A percentile compares a stretch with the other conserved stretches of the same genome.
Conservation (phyloP, 2,329 filamentous ascomycete species). For the Metarhizium brunneum region DNA sequence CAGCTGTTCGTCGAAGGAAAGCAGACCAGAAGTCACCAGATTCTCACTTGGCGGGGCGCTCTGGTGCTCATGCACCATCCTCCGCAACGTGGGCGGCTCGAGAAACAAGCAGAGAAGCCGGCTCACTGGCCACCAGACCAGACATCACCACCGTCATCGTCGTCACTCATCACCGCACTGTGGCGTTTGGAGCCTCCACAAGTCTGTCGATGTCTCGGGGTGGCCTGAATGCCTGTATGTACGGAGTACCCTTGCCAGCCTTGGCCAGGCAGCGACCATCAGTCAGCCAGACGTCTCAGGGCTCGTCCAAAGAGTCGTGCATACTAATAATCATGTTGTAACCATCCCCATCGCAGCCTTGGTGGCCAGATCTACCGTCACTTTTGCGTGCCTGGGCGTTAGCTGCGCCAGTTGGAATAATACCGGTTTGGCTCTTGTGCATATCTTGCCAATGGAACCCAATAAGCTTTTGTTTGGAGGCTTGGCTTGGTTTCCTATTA, state of each 20-base stretch:
- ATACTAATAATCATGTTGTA: background rate
- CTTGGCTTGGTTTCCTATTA: background rate
- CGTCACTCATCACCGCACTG: background rate
- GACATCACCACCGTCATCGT: background rate
- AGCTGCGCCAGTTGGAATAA: background rate
- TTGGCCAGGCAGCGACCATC: background rate
- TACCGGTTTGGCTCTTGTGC: background rate
- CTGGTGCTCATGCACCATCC: background rate
- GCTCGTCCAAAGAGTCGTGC: too few species aligned
- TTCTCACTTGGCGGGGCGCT: background rate
- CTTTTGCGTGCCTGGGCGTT: background rate
- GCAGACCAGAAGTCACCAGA: background rate
- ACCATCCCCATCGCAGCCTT: background rate
- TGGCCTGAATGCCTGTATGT: background rate
- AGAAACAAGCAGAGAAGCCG: background rate
- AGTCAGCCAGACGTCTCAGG: too few species aligned
- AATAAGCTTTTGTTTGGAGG: background rate
- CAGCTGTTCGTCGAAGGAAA: background rate
- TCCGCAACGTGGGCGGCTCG: slow-evolving; percentile 1
- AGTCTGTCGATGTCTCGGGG: background rate
- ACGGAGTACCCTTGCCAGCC: background rate
- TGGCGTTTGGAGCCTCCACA: background rate
- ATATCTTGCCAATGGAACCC: background rate
- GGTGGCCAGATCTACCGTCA: slow-evolving; percentile 4
- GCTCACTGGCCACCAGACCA: background rate